A percentile compares a stretch with the other conserved stretches of the same genome.
Conservation (phyloP, 495 filamentous ascomycete species). For the Penicillium coprophilum region DNA sequence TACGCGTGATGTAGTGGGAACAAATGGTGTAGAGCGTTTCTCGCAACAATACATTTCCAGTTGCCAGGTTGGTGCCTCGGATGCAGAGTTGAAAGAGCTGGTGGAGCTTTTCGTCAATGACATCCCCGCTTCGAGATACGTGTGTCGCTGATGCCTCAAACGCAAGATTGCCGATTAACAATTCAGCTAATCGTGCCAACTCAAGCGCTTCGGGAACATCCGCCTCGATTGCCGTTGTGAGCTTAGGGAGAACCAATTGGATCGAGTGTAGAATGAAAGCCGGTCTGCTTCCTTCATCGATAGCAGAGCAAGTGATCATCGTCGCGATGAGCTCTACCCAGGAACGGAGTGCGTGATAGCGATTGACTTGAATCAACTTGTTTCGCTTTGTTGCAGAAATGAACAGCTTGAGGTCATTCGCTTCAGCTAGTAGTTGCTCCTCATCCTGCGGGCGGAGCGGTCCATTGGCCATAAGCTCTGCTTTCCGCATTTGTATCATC, state of each 20-base stretch:
- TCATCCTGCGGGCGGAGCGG: conserved; percentile 57
- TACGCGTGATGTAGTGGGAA: conserved; percentile 76
- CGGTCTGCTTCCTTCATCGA: conserved; percentile 63
- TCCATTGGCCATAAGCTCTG: conserved; percentile 52
- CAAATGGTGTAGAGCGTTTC: conserved; percentile 85
- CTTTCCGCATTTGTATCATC: conserved; percentile 52
- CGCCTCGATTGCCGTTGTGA: conserved; percentile 68
- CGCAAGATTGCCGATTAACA: conserved; percentile 71
- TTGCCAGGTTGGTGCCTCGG: conserved; percentile 68
- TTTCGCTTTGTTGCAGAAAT: conserved; percentile 69
- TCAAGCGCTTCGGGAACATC: conserved; percentile 65
- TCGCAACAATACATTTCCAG: conserved; percentile 66
- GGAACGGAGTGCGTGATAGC: conserved; percentile 63
- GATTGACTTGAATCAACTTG: conserved; percentile 55
- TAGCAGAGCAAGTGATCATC: conserved; percentile 72
- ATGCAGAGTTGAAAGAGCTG: conserved; percentile 86
- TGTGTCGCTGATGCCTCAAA: conserved; percentile 48
- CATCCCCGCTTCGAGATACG: conserved; percentile 57
- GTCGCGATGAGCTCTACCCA: conserved; percentile 83
- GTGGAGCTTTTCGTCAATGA: conserved; percentile 84
- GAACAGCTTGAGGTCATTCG: conserved; percentile 55
- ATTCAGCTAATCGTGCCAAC: conserved; percentile 73
- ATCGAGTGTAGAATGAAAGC: conserved; percentile 80
- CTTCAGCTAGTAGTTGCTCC: conserved; percentile 57
- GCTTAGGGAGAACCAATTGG: conserved; percentile 79